Conservation (phyloP, 2,329 filamentous ascomycete genomes). For the Colletotrichum costaricense region DNA sequence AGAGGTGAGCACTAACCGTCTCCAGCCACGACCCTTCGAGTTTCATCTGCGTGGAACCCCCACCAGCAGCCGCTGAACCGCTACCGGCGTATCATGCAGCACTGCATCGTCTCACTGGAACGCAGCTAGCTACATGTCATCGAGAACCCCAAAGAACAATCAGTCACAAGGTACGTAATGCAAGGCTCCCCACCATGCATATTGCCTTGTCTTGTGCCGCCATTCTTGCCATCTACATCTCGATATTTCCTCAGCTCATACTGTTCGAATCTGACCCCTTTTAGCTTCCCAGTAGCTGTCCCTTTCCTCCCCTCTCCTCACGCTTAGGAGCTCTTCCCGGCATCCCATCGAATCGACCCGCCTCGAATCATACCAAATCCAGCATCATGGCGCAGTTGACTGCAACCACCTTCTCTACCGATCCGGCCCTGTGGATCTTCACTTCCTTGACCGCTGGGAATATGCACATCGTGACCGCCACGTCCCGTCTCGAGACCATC, state of each 20-base stretch:
- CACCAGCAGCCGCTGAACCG: neutral
- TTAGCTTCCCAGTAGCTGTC: conserved; percentile 26
- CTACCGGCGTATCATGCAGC: conserved; percentile 19
- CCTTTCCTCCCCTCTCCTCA: conserved; percentile 1
- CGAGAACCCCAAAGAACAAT: conserved; percentile 13
- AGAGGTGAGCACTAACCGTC: neutral
- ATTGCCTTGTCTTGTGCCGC: neutral
- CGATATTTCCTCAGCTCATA: neutral
- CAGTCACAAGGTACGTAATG: conserved; percentile 20
- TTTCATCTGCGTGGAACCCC: conserved; percentile 35
- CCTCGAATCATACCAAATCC: conserved; percentile 10
- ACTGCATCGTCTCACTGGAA: conserved; percentile 20
- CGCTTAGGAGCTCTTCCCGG: conserved; percentile 30
- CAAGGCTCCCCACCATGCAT: conserved; percentile 14
- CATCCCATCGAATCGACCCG: conserved; percentile 23
- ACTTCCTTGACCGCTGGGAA: conserved; percentile 96
- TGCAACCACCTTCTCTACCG: conserved; percentile 61
- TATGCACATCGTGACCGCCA: conserved; percentile 95
- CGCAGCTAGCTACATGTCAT: conserved; percentile 25
- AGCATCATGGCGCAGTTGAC: conserved; percentile 35
- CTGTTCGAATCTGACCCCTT: conserved; percentile 21
- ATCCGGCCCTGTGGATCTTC: conserved; percentile 89
- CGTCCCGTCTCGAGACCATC: conserved; percentile 95
- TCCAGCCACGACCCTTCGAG: conserved; percentile 27
- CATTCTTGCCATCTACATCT: neutral